Evolutionary conservation across 768 basidiomycete genomes (phyloP), one percentile per base, ranked within the genome.

Genomic region (Hygrocybe punicea): DNA sequence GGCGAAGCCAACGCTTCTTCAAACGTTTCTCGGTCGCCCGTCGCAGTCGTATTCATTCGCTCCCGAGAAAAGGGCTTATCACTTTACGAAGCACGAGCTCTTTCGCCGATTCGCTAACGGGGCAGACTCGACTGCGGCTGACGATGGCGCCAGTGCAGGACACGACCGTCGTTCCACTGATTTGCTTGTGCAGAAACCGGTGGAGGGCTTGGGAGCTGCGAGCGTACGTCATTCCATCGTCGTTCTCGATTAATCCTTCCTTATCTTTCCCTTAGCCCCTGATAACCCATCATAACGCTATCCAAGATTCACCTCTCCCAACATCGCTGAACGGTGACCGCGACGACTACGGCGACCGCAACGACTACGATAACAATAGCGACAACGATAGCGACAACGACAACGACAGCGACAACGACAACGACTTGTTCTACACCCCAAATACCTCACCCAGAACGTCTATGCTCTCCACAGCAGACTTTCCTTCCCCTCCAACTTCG

Each of bases 381-480:
- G 53, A 35, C 50, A 14, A 33, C 49, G 21, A 45, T 46, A 55
- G 39, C 55, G 45, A 59, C 24, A 25, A 35, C 57, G 48, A 49
- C 47, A 59, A 63, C 53, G 60, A 63, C 46, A 63, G 65, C 58
- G 77, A 79, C 59, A 59, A 65, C 14, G 77, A 76, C 58, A 69
- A 72, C 35, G 82, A 82, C 62, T 72, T 79, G 23, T 89, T 84
- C 69, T 89, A 83, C 67, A 89, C 86, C 1, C 84, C 85, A 16
- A 72, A 76, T 57, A 72, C 80, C 11, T 81, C 83, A 5, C 84
- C 84, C 16, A 73, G 78, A 34, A 72, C 77, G 3, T 82, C 82
- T 6, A 72, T 78, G 65, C 69, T 71, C 10, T 64, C 67, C 59
- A 62, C 29, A 4, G 29, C 8, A 29, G 8, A 67, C 42, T 64